phyloP scores from a whole-genome alignment of 768 basidiomycete genomes.

The Megacollybia marginata region DNA sequence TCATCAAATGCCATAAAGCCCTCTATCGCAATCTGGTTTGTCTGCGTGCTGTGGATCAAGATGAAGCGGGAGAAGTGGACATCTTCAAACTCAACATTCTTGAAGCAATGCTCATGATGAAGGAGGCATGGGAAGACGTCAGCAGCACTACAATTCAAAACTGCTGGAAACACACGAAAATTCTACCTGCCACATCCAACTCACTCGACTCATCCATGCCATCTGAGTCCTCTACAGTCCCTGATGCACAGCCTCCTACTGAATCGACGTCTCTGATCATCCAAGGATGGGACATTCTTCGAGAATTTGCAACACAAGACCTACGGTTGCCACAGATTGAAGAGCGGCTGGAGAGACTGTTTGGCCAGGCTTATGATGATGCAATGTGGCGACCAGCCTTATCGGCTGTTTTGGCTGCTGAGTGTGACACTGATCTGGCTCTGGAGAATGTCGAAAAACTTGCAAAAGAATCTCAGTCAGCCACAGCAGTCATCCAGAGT shows the following conservation, averaged over 20 bases:
- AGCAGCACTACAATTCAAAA: conserved; percentile 27
- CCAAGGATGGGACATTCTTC: conserved; percentile 5
- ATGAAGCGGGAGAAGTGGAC: conserved; percentile 5
- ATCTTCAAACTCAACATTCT: too few species aligned
- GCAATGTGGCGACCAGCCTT: conserved; percentile 10
- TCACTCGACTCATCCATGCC: too few species aligned
- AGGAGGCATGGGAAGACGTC: conserved; percentile 21
- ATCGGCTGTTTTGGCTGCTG: conserved; percentile 9
- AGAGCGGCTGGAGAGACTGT: conserved; percentile 2
- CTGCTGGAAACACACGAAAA: too few species aligned
- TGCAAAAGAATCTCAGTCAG: too few species aligned
- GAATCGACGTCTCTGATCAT: background rate
- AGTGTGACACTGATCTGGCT: conserved; percentile 4
- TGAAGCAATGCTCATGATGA: conserved; percentile 25
- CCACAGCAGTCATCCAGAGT: too few species aligned
- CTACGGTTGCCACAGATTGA: conserved; percentile 11
- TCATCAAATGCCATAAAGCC: conserved; percentile 10
- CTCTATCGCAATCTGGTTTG: background rate
- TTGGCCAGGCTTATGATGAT: conserved; percentile 7
- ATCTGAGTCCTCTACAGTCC: too few species aligned
- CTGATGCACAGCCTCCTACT: background rate
- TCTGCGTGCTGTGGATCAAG: background rate
- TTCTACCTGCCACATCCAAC: background rate
- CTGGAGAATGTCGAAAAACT: conserved; percentile 6
- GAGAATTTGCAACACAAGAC: conserved; percentile 7